Evolutionary conservation across 345 rosid species (phyloP), one percentile per base, ranked within the genome.

Genomic region (Erysimum cheiranthoides): DNA sequence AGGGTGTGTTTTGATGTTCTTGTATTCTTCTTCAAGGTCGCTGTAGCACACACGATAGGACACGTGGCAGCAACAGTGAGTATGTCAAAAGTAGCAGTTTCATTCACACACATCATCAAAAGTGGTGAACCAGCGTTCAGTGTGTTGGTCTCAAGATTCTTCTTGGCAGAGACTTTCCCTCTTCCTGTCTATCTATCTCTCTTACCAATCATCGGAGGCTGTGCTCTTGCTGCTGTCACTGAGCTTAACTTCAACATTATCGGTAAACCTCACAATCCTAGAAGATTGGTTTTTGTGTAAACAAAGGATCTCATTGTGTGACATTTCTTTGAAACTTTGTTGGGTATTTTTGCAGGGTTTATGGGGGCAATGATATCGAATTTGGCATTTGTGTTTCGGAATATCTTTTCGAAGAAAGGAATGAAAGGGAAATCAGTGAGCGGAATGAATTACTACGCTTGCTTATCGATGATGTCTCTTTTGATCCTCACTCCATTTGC

Each of bases 311-410:
- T 45, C 32, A 69, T 50, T 25, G 52, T 25, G 52, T 42, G 36
- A 47, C 63, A 31, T 25, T 25, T 52, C 1, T 3, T 46, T 69
- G 9, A 70, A 5, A 52, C 3, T 34, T 30, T 27, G 4, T 51
- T 14, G 28, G 30, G 1, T 10, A 25, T 30, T 52, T 61, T 75
- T 45, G 61, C 72, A 94, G 98, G 98, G 51, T 94, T 94, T 64
- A 92, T 92, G 98, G 98, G 98, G 42, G 98, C 98, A n/a, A 94
- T 92, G 96, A 88, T 94, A 77, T 94, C 98, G 5, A 94, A 94
- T 75, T 72, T 92, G 78, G 97, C 98, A 27, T 94, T 94, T 25
- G 98, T 92, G 70, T 87, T 94, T 50, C 85, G 97, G 5, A 92
- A 94, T 86, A 94, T 92, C 12, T 94, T 94, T 85, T 94, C 98